Base-by-base conservation (phyloP, 1,284 basidiomycete genomes). In the Vanrija humicola region DNA sequence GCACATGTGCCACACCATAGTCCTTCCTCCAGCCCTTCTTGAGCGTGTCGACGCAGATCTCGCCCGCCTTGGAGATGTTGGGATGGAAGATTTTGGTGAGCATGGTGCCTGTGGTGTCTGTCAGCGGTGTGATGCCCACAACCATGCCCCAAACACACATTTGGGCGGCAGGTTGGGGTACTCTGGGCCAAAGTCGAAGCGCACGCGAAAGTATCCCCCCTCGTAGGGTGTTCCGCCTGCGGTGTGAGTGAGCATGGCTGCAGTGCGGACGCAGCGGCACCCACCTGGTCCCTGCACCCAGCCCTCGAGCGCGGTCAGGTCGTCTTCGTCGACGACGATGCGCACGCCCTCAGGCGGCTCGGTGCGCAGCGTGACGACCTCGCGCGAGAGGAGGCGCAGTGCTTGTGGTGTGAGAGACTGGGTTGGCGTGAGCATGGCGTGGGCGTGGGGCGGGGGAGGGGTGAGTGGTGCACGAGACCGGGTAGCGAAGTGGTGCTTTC, bases 21-120 rank as follows among this genome's bases (percentile, higher is more conserved):
- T 85, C 83, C 18, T 88, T 83, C 73, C 90, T 86, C 94, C 94
- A 97, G 67, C 94, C 91, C 77, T 96, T 97, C 81, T 97, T 97
- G 26, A 98, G 79, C 5, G 92, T 97, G 77, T 94, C 94, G 10
- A 97, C 94, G 76, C 94, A 98, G 65, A 98, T 98, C 76, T 96
- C 94, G 29, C 93, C 93, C 0, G 82, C 73, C 28, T 84, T 82
- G 0, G 91, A 94, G 26, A 97, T 90, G 69, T 98, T 97, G 0
- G 94, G 94, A 69, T 97, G 94, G 78, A 97, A 97, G 59, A 98
- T 93, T 79, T 94, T 92, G 50, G 92, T 94, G 1, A 84, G 79
- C 73, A 95, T 88, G 78, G 87, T 87, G 69, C 91, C 92, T 94
- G 64, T 7, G 38, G 5, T 21, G 52, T 61, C 38, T 58, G 53